phyloP scores from a whole-genome alignment of 768 basidiomycete genomes.

The Auricularia auricula-judae region DNA sequence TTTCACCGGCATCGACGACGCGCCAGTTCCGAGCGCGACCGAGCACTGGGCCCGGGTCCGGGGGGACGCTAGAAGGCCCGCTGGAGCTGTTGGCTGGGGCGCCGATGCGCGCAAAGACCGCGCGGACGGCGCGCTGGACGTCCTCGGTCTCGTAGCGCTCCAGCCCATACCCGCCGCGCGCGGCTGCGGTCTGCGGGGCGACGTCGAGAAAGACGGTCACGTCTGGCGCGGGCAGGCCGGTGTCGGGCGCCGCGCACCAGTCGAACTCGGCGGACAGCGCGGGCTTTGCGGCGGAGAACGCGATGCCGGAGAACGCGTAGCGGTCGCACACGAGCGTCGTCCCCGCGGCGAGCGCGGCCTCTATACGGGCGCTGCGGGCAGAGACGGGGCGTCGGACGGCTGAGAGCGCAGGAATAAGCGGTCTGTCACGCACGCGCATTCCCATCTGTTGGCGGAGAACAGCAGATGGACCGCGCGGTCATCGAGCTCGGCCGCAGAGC shows the following conservation, averaged over 20 bases:
- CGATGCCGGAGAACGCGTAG: constrained; percentile 94
- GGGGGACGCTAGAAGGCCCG: too few species aligned
- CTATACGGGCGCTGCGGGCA: constrained; percentile 44
- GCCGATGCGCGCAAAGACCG: constrained; percentile 46
- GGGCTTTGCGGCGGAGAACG: constrained; percentile 47
- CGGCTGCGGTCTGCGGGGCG: constrained; percentile 51
- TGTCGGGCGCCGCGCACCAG: constrained; percentile 82
- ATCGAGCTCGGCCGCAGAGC: constrained; percentile 74
- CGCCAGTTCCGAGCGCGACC: background rate
- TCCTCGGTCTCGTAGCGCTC: constrained; percentile 82
- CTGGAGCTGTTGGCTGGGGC: constrained; percentile 1
- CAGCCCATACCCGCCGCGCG: constrained; percentile 71
- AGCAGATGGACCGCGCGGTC: constrained; percentile 87
- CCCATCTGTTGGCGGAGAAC: constrained; percentile 97
- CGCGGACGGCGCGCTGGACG: constrained; percentile 55
- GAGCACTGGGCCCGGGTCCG: background rate
- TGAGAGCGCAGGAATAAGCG: too few species aligned
- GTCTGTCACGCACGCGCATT: constrained; percentile 55
- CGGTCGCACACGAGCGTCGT: constrained; percentile 80
- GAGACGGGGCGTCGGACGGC: background rate
- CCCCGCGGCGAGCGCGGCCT: constrained; percentile 44
- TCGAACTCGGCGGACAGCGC: constrained; percentile 41
- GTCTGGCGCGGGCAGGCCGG: constrained; percentile 83
- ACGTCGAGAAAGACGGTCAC: constrained; percentile 81
- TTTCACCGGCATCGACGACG: background rate